Evolutionary conservation across 495 filamentous ascomycete species (phyloP).

Genomic region (Patellaria atrata): DNA sequence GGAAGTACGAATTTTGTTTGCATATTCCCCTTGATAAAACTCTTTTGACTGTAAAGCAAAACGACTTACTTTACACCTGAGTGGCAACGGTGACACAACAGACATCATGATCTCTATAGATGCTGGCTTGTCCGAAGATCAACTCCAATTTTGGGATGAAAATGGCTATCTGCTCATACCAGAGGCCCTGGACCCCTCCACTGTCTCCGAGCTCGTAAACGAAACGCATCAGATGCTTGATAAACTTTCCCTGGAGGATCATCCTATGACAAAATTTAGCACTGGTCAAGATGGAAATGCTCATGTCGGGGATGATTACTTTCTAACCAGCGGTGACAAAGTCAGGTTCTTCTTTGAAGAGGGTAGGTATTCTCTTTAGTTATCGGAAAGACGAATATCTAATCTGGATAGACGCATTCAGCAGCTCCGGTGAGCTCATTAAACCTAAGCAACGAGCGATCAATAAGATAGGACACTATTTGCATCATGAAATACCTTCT

Average conservation of each 20-base stretch:
- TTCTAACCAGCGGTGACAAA: slow-evolving; percentile 76
- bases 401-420: slow-evolving; percentile 43
- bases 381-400: not conserved
- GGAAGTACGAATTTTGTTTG: too few species aligned
- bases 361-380: slow-evolving; percentile 34
- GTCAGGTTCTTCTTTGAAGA: slow-evolving; percentile 96
- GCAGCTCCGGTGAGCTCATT: slow-evolving; percentile 39
- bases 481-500: slow-evolving; percentile 59
- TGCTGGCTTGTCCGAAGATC: slow-evolving; percentile 49
- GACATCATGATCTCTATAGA: too few species aligned
- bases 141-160: slow-evolving; percentile 55
- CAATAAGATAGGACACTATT: slow-evolving; percentile 93
- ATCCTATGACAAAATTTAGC: slow-evolving; percentile 86
- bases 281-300: slow-evolving; percentile 49
- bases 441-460: slow-evolving; percentile 72
- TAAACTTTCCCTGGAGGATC: slow-evolving; percentile 56
- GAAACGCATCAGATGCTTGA: slow-evolving; percentile 64
- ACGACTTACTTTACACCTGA: too few species aligned
- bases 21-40: too few species aligned
- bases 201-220: slow-evolving; percentile 50
- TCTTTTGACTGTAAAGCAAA: too few species aligned
- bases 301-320: slow-evolving; percentile 93
- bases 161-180: slow-evolving; percentile 90
- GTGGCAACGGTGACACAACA: too few species aligned
- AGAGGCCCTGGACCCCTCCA: slow-evolving; percentile 49